Conservation (phyloP, 257 asterid species). For the Eustoma russellianum region DNA sequence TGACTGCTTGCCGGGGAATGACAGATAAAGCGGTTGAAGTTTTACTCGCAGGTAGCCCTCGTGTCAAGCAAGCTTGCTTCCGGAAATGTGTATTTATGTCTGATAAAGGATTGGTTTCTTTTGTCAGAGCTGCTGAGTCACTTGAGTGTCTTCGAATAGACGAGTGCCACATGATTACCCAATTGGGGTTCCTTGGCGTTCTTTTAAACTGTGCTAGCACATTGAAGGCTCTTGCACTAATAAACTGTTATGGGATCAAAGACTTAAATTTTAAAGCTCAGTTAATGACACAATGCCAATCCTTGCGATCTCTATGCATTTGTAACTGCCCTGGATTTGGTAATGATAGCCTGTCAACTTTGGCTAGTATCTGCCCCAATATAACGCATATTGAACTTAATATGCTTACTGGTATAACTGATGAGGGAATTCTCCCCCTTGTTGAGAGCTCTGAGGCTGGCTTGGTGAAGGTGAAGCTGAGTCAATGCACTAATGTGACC, state of each 20-base stretch:
- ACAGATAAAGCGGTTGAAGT: slow-evolving; percentile 64
- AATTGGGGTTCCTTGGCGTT: slow-evolving; percentile 50
- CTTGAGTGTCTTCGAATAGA: slow-evolving; percentile 62
- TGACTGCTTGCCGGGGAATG: slow-evolving; percentile 65
- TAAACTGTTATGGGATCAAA: slow-evolving; percentile 62
- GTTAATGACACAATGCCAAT: slow-evolving; percentile 26
- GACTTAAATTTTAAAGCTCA: slow-evolving; percentile 34
- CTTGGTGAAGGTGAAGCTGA: slow-evolving; percentile 54
- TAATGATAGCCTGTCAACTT: slow-evolving; percentile 38
- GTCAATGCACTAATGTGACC: slow-evolving; percentile 54
- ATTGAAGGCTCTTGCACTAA: slow-evolving; percentile 47
- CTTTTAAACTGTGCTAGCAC: slow-evolving; percentile 46
- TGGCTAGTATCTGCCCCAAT: slow-evolving; percentile 55
- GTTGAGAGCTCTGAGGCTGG: slow-evolving; percentile 50
- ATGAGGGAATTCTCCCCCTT: slow-evolving; percentile 56
- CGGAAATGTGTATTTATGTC: slow-evolving; percentile 49
- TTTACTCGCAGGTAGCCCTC: slow-evolving; percentile 60
- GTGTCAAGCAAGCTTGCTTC: slow-evolving; percentile 41
- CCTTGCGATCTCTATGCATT: slow-evolving; percentile 54
- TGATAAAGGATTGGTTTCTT: slow-evolving; percentile 58
- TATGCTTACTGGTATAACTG: slow-evolving; percentile 47
- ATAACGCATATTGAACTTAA: slow-evolving; percentile 44
- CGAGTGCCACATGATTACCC: slow-evolving; percentile 70
- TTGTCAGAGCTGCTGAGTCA: slow-evolving; percentile 43
- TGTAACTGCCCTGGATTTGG: slow-evolving; percentile 73